A percentile compares a stretch with the other conserved stretches of the same genome.
Evolutionary conservation across 768 basidiomycete species (phyloP).

Genomic region (Suillus subaureus): DNA sequence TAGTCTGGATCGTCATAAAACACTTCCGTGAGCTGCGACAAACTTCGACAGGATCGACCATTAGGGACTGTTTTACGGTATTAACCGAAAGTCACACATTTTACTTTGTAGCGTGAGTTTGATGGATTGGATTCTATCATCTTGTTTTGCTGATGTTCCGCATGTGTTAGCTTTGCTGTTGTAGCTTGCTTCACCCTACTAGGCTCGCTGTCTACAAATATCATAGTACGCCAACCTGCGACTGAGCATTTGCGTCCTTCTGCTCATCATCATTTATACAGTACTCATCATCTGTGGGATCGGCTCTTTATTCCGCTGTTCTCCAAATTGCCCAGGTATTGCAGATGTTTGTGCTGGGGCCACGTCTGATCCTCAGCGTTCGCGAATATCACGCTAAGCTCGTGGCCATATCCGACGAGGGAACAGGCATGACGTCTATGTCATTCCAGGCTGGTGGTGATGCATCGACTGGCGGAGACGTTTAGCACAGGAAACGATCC

Average conservation of each 20-base stretch:
- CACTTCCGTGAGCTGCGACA: neutral
- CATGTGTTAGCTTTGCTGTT: neutral
- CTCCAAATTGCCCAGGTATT: neutral
- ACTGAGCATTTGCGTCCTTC: neutral
- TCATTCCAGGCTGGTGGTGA: neutral
- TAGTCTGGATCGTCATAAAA: neutral
- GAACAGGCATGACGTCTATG: neutral
- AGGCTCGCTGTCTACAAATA: neutral
- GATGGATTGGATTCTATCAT: neutral
- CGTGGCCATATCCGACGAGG: neutral
- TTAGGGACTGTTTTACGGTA: neutral
- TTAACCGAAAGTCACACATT: neutral
- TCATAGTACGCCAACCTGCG: neutral
- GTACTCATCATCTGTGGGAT: neutral
- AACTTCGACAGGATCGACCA: neutral
- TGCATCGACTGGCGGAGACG: neutral
- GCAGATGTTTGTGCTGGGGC: neutral
- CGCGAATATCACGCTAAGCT: neutral
- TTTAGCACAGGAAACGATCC: neutral
- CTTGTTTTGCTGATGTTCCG: neutral
- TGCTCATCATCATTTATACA: neutral
- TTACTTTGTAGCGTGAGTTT: neutral
- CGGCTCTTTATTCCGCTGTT: rapidly evolving
- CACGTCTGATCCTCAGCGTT: neutral
- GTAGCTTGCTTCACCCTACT: neutral